Conservation (phyloP, 2,329 filamentous ascomycete genomes). For the Fusarium subglutinans region DNA sequence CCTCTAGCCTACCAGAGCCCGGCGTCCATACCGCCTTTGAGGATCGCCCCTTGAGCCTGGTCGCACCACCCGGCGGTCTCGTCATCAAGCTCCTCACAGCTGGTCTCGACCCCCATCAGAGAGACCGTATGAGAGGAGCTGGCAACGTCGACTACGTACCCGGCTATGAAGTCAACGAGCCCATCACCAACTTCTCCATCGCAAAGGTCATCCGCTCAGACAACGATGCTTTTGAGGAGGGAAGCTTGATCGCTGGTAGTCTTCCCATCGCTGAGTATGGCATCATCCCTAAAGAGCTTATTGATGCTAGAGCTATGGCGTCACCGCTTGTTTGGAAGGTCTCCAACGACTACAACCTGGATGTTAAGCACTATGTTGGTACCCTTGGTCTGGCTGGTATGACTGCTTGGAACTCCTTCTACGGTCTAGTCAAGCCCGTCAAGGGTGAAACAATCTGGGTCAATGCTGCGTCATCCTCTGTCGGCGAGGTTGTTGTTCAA, state of each 20-base stretch:
- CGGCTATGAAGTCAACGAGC: not conserved
- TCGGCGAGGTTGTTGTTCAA: not conserved
- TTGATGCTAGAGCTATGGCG: not conserved
- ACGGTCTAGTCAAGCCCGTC: not conserved
- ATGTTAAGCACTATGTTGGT: not conserved
- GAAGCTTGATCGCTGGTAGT: not conserved
- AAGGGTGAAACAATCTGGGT: not conserved
- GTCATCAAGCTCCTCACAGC: not conserved
- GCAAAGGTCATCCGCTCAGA: not conserved
- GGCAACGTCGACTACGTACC: not conserved
- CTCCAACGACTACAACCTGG: not conserved
- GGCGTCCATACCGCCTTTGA: not conserved
- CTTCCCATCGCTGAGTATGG: not conserved
- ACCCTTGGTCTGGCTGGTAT: not conserved
- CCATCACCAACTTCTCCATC: not conserved
- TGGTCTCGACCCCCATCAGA: not conserved
- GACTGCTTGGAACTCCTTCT: not conserved
- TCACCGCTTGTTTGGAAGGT: not conserved
- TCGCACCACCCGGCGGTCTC: not conserved
- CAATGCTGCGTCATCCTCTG: not conserved
- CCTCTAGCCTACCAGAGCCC: not conserved
- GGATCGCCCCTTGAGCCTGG: not conserved
- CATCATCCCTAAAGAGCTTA: not conserved
- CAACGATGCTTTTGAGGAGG: not conserved
- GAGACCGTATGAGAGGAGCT: not conserved